Evolutionary conservation across 2,329 filamentous ascomycete genomes (phyloP).

Genomic region (Ophiognomonia clavigignenti-juglandacearum): DNA sequence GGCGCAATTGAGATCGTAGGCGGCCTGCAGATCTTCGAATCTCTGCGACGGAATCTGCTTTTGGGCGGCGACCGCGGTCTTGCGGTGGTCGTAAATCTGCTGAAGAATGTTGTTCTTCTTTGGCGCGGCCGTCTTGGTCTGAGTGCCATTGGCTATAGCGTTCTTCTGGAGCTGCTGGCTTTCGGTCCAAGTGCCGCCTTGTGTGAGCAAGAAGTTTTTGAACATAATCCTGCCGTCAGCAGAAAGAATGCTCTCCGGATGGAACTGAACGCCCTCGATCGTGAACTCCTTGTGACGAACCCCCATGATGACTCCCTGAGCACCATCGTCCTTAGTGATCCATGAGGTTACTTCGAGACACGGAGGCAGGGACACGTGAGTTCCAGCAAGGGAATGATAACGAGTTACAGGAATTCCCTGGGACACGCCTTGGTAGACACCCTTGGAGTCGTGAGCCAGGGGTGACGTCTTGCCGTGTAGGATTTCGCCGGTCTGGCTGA

Average conservation of each 20-base stretch:
- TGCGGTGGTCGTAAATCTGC: conserved; percentile 81
- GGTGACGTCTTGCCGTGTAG: conserved; percentile 95
- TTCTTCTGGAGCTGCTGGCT: conserved; percentile 56
- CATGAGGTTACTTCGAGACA: conserved; percentile 88
- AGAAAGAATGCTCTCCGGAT: conserved; percentile 94
- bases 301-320: conserved; percentile 90
- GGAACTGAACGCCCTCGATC: conserved; percentile 96
- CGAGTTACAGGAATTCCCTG: conserved; percentile 84
- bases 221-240: conserved; percentile 86
- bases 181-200: conserved; percentile 86
- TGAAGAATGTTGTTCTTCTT: conserved; percentile 79
- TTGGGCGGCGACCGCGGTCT: conserved; percentile 69
- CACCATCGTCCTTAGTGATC: conserved; percentile 71
- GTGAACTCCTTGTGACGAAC: conserved; percentile 87
- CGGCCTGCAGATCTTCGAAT: conserved; percentile 75
- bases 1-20: conserved; percentile 78
- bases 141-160: conserved; percentile 22
- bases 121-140: background rate
- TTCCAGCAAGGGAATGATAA: conserved; percentile 94
- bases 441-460: conserved; percentile 81
- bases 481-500: conserved; percentile 91
- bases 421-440: conserved; percentile 79
- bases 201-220: conserved; percentile 83
- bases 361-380: conserved; percentile 77
- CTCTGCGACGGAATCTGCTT: conserved; percentile 82